A percentile compares a stretch with the other conserved stretches of the same genome.
phyloP scores from a whole-genome alignment of 768 basidiomycete genomes.

The Strobilomyces dryophilus region DNA sequence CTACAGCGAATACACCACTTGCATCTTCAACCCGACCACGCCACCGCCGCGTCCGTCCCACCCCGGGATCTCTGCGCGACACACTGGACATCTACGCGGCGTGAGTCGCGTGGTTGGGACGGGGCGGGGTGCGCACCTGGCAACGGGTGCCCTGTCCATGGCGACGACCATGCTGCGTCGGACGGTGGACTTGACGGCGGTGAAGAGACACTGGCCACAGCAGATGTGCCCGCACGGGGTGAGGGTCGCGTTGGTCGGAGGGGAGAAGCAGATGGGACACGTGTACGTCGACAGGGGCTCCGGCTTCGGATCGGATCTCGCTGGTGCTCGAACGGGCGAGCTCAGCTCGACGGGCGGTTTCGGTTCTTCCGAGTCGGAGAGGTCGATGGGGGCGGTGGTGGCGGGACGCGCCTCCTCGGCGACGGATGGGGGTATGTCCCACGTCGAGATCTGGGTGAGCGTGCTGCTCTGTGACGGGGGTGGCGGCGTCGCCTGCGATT shows the following conservation, averaged over 20 bases:
- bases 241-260: constrained; percentile 69
- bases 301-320: background rate
- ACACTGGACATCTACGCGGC: constrained; percentile 57
- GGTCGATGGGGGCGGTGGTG: background rate
- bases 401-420: background rate
- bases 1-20: constrained; percentile 26
- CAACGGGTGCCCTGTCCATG: constrained; percentile 30
- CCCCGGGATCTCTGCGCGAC: constrained; percentile 58
- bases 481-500: background rate
- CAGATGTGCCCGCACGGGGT: constrained; percentile 80
- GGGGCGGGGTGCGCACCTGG: constrained; percentile 33
- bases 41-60: constrained; percentile 73
- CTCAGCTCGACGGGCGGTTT: background rate
- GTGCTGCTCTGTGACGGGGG: background rate
- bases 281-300: constrained; percentile 56
- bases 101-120: background rate
- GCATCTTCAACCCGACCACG: constrained; percentile 55
- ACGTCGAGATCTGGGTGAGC: constrained; percentile 17
- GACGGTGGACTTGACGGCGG: constrained; percentile 60
- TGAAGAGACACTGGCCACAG: constrained; percentile 73
- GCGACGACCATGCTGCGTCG: constrained; percentile 40
- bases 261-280: constrained; percentile 77
- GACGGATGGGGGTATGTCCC: constrained; percentile 17
- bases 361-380: constrained; percentile 2
- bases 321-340: background rate